These are phyloP conservation scores for Ascoidea rubescens DNA, from an alignment of 805 yeast species.

Conservation along the genomic window DNA sequence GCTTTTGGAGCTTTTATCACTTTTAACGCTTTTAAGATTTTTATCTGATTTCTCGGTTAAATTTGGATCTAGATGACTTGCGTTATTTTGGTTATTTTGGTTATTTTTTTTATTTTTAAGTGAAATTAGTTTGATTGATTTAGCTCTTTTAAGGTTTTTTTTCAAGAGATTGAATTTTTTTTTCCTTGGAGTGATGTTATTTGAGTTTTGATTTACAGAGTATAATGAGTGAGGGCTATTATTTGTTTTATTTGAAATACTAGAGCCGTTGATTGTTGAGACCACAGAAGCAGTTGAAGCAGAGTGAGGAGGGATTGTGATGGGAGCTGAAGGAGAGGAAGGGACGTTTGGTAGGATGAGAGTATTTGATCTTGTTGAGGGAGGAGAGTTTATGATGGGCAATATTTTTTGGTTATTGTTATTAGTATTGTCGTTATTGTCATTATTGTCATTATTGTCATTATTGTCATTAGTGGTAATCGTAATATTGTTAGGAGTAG, in stretches of 20 bases:
- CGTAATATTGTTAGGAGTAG: not conserved
- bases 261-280: not conserved
- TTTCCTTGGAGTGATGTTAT: too few relatives aligned
- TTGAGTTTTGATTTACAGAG: too few relatives aligned
- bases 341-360: not conserved
- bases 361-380: not conserved
- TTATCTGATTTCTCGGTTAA: too few relatives aligned
- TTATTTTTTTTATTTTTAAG: too few relatives aligned
- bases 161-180: not conserved
- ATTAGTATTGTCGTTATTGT: not conserved
- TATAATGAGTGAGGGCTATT: too few relatives aligned
- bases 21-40: too few relatives aligned
- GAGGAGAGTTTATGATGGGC: not conserved
- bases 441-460: not conserved
- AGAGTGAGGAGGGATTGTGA: not conserved
- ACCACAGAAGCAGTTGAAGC: not conserved
- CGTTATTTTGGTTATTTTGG: too few relatives aligned
- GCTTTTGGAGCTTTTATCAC: too few relatives aligned
- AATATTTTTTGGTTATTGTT: not conserved
- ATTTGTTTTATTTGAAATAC: not conserved
- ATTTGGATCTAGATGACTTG: too few relatives aligned
- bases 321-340: not conserved
- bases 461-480: not conserved
- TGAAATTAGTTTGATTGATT: slow-evolving; percentile 1
- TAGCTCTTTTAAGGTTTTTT: slow-evolving; percentile 5